Evolutionary conservation across 108 stramenopile species (phyloP), one percentile per base, ranked within the genome.

Genomic region (Fragilaria radians): DNA sequence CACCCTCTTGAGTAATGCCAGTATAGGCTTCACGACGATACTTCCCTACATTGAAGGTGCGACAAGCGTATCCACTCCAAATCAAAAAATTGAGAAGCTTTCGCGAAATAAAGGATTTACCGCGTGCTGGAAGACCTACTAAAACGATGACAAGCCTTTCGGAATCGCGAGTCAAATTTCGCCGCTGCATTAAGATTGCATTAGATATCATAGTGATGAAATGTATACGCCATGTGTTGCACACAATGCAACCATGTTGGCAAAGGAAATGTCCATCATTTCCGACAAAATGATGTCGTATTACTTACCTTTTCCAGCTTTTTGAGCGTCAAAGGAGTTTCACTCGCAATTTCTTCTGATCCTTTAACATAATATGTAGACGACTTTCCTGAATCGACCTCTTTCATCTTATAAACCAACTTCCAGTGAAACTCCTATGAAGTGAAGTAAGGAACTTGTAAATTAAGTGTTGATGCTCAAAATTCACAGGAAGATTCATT

Each of bases 31-130:
- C 55, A 3, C 94, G 83, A 7, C 94, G 86, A 62, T 95, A 93
- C 48, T 81, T 80, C 25, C 94, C 94, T 1, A 93, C 94, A 59
- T 95, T 95, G 64, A 95, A 95, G 19, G 92, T 87, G 51, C 79
- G 80, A 61, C 83, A 86, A 9, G 66, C 73, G 19, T 29, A 61
- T 19, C 91, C 91, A 5, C 82, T 62, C 94, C 94, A 95, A 54
- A 71, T 84, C 21, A 93, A 52, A 67, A 91, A 93, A 32, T 71
- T 75, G 26, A 81, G 61, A 3, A 95, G 66, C 56, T 95, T 95
- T 0, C 91, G 79, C 26, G 89, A 85, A 17, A 92, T 85, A 71
- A 95, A 95, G 0, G 86, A 88, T 68, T 86, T 86, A 51, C 85
- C 85, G 4, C 85, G 76, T 23, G 71, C 85, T 1, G 85, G 85